Evolutionary conservation across 2,329 filamentous ascomycete genomes (phyloP).

Genomic region (Samsoniella hepiali): DNA sequence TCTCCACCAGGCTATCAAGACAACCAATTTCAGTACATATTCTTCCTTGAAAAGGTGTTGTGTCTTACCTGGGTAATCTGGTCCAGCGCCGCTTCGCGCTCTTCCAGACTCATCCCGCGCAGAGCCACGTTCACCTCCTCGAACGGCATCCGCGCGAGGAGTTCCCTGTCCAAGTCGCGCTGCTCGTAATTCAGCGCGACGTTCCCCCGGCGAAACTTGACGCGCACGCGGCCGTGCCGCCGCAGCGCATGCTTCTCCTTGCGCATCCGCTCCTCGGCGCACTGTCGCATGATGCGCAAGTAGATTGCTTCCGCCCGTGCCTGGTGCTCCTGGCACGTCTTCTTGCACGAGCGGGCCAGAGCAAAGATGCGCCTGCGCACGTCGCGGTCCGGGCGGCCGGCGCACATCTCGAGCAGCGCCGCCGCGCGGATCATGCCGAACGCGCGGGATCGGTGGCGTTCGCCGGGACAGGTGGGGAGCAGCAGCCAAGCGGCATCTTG

Average conservation of each 20-base stretch:
- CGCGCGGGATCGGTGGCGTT: background rate
- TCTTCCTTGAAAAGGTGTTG: background rate
- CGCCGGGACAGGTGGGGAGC: background rate
- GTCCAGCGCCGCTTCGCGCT: background rate
- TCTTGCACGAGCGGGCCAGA: background rate
- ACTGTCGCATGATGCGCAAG: background rate
- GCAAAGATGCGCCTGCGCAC: background rate
- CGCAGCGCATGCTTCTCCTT: background rate
- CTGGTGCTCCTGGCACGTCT: background rate
- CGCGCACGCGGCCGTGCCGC: background rate
- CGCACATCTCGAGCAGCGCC: conserved; percentile 5
- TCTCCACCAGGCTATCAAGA: background rate
- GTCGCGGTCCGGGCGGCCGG: background rate
- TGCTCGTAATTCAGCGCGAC: background rate
- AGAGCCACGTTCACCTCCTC: background rate
- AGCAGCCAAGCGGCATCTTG: background rate
- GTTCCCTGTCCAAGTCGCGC: background rate
- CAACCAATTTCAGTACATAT: background rate
- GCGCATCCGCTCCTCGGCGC: background rate
- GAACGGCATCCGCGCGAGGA: background rate
- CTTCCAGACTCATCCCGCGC: background rate
- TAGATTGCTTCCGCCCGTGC: background rate
- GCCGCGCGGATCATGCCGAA: background rate
- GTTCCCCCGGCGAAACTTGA: background rate
- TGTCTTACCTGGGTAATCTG: background rate